Conservation (phyloP, 345 rosid species). For the Hibiscus tridactylites region DNA sequence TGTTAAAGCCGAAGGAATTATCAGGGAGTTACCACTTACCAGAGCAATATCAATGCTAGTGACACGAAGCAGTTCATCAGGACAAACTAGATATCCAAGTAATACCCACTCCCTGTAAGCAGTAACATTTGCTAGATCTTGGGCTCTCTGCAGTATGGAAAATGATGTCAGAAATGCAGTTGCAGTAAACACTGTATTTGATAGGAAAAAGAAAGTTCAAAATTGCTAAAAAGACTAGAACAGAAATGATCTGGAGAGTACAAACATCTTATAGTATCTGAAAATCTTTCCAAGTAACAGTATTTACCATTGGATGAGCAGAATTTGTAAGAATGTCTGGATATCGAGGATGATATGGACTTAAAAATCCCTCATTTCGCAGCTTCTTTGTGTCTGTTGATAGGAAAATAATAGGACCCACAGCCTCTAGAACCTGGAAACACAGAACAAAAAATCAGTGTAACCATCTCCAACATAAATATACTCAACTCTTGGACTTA, state of each 20-base stretch:
- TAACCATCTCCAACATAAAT: background rate
- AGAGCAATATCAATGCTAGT: conserved; percentile 96
- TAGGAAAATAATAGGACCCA: conserved; percentile 89
- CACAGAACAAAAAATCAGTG: conserved; percentile 14
- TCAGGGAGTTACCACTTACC: conserved; percentile 30
- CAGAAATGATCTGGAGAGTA: background rate
- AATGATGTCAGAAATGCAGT: conserved; percentile 11
- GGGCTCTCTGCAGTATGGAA: conserved; percentile 69
- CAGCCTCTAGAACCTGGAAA: conserved; percentile 95
- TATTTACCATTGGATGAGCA: conserved; percentile 94
- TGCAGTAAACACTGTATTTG: conserved; percentile 10
- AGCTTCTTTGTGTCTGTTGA: conserved; percentile 94
- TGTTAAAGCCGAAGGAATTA: background rate
- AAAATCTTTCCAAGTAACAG: conserved; percentile 2
- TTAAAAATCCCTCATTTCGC: conserved; percentile 91
- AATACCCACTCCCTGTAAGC: conserved; percentile 96
- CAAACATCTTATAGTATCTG: background rate
- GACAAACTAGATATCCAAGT: conserved; percentile 96
- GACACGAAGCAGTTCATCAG: conserved; percentile 95
- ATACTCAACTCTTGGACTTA: background rate
- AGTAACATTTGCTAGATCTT: conserved; percentile 97
- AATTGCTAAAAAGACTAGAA: background rate
- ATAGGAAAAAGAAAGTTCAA: background rate
- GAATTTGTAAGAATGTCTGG: conserved; percentile 97
- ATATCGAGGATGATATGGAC: conserved; percentile 97